Conservation (phyloP, 1,139 yeast genomes). For the Yueomyces sp. region DNA sequence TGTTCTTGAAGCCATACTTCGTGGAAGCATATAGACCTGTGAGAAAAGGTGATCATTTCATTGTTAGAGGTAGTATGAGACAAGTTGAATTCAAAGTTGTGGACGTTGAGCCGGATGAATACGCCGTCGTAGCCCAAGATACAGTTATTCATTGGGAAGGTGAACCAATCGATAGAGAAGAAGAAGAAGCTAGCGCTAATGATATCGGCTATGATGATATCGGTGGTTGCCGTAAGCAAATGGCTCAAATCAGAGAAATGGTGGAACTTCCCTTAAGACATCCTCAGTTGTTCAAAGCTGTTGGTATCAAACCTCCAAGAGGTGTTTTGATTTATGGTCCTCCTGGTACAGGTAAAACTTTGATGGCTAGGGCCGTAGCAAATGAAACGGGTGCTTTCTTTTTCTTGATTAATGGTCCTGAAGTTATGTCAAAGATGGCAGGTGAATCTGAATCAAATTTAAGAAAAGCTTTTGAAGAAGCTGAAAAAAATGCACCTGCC, state of each 20-base stretch:
- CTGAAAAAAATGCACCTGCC: slow-evolving; percentile 96
- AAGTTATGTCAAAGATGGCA: slow-evolving; percentile 98
- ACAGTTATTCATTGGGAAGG: slow-evolving; percentile 98
- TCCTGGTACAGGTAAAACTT: slow-evolving; percentile 39
- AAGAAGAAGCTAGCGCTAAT: slow-evolving; percentile 81
- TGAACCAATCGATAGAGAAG: slow-evolving; percentile 97
- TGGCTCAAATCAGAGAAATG: slow-evolving; percentile 96
- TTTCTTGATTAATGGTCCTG: slow-evolving; percentile 94
- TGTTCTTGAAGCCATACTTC: slow-evolving; percentile 91
- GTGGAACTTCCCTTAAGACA: slow-evolving; percentile 95
- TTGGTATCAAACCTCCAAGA: slow-evolving; percentile 95
- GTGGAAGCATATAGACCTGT: slow-evolving; percentile 99
- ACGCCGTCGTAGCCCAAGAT: slow-evolving; percentile 96
- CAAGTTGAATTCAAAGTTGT: slow-evolving; percentile 98
- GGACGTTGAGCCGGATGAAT: slow-evolving; percentile 95
- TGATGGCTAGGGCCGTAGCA: slow-evolving; percentile 97
- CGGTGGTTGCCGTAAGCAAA: slow-evolving; percentile 82
- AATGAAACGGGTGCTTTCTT: slow-evolving; percentile 97
- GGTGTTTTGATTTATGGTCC: slow-evolving; percentile 98
- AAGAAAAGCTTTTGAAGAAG: slow-evolving; percentile 96
- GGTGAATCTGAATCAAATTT: slow-evolving; percentile 95
- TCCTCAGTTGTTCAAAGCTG: slow-evolving; percentile 90
- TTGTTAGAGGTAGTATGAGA: slow-evolving; percentile 98
- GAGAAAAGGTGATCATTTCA: slow-evolving; percentile 91
- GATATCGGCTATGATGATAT: slow-evolving; percentile 55